These are phyloP conservation scores for Bruguiera parviflora DNA, from an alignment of 345 rosid species.

Conservation along the genomic window DNA sequence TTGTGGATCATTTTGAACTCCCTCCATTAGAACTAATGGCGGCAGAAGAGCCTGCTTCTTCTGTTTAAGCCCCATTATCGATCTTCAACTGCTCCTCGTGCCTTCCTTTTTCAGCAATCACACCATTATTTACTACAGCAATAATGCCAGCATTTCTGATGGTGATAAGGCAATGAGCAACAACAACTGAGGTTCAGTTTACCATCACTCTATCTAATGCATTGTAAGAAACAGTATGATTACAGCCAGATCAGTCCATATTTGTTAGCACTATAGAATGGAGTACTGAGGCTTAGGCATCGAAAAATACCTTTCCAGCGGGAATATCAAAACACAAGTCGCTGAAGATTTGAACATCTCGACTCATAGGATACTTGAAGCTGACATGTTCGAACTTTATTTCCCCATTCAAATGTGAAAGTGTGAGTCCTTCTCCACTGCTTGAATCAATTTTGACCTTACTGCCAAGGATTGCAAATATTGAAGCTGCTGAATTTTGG, in stretches of 20 bases:
- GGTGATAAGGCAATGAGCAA: constrained; percentile 59
- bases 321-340: constrained; percentile 60
- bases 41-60: neutral
- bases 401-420: constrained; percentile 45
- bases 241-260: neutral
- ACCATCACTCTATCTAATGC: constrained; percentile 55
- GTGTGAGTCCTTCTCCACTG: constrained; percentile 50
- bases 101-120: constrained; percentile 55
- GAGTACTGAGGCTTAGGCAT: neutral
- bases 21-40: neutral
- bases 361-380: constrained; percentile 68
- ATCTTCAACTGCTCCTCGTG: constrained; percentile 50
- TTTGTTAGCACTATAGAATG: neutral
- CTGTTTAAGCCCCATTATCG: constrained; percentile 32
- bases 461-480: constrained; percentile 66
- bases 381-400: constrained; percentile 65
- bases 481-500: constrained; percentile 70
- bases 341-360: constrained; percentile 62
- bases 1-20: no score
- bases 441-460: constrained; percentile 71
- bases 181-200: constrained; percentile 55
- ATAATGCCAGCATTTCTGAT: constrained; percentile 58
- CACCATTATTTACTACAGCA: constrained; percentile 67
- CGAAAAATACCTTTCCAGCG: constrained; percentile 59
- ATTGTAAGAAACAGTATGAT: neutral